Conservation (phyloP, 2,329 filamentous ascomycete genomes). For the Fusarium heterosporum region DNA sequence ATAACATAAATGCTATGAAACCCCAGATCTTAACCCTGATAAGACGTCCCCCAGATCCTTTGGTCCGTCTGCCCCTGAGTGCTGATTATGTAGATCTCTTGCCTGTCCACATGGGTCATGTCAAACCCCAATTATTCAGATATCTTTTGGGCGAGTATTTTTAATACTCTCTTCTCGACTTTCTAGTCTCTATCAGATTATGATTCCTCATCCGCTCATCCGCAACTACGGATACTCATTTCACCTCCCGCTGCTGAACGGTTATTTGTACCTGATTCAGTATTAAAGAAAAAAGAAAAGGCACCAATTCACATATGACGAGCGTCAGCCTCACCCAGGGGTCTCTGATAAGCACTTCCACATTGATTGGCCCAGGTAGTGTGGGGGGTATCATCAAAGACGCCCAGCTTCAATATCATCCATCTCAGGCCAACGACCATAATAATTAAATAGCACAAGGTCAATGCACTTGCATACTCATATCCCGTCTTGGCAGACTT, state of each 20-base stretch:
- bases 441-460: not conserved
- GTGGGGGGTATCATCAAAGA: conserved; percentile 36
- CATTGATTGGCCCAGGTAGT: conserved; percentile 41
- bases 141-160: not conserved
- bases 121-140: not conserved
- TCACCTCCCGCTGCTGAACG: not conserved
- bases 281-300: conserved; percentile 29
- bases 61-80: conserved; percentile 25
- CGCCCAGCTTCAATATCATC: conserved; percentile 27
- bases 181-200: conserved; percentile 3
- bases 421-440: not conserved
- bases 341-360: conserved; percentile 45
- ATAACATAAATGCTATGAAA: not conserved
- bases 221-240: not conserved
- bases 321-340: conserved; percentile 19
- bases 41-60: conserved; percentile 40
- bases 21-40: conserved; percentile 36
- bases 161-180: not conserved
- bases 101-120: not conserved
- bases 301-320: conserved; percentile 19
- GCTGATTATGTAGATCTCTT: conserved; percentile 14
- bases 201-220: conserved; percentile 2
- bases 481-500: not conserved
- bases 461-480: conserved; percentile 16
- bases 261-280: not conserved